Evolutionary conservation across 345 rosid genomes (phyloP).

Genomic region (Camelina neglecta): DNA sequence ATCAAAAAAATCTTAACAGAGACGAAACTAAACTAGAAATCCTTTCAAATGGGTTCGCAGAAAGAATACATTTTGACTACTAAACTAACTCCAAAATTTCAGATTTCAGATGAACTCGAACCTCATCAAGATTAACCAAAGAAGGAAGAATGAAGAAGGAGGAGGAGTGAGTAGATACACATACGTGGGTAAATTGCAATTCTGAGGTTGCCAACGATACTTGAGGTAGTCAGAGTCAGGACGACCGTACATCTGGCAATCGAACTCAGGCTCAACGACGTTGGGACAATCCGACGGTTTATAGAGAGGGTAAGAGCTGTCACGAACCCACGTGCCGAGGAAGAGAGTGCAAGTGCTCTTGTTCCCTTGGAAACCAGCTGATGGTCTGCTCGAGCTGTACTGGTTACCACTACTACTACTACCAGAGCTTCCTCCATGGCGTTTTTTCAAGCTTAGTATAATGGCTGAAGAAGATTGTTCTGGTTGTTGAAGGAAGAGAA

Average conservation of each 20-base stretch:
- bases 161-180: slow-evolving; percentile 39
- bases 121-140: neutral
- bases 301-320: slow-evolving; percentile 74
- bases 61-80: neutral
- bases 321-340: slow-evolving; percentile 77
- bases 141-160: neutral
- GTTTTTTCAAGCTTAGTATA: slow-evolving; percentile 62
- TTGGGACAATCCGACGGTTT: slow-evolving; percentile 65
- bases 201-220: slow-evolving; percentile 88
- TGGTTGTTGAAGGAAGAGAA: slow-evolving; percentile 38
- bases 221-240: slow-evolving; percentile 88
- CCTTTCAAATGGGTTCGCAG: neutral
- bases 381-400: slow-evolving; percentile 57
- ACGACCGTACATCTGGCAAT: slow-evolving; percentile 84
- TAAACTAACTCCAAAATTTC: neutral
- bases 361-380: slow-evolving; percentile 56
- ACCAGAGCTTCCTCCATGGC: slow-evolving; percentile 50
- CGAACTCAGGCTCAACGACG: slow-evolving; percentile 72
- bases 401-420: slow-evolving; percentile 46
- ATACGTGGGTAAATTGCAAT: slow-evolving; percentile 88
- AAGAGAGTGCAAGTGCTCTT: slow-evolving; percentile 55
- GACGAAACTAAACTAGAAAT: neutral
- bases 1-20: neutral
- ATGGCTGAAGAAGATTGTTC: slow-evolving; percentile 59
- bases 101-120: neutral